Evolutionary conservation across 306 rosid species (phyloP), one percentile per base, ranked within the genome.

Genomic region (Neltuma alba): DNA sequence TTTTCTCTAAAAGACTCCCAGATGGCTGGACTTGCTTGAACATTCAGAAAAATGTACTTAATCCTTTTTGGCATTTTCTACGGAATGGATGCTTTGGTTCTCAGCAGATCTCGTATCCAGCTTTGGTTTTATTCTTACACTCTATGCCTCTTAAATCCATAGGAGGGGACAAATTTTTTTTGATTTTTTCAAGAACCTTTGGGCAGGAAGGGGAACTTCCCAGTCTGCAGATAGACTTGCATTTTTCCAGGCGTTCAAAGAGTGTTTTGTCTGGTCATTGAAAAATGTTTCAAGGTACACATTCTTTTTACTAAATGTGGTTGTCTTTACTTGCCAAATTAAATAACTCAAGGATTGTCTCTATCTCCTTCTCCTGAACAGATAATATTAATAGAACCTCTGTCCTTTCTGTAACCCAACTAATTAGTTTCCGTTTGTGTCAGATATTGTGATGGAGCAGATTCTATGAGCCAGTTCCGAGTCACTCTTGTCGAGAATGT

Each of bases 31-130:
- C 86, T 72, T 86, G 84, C 80, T 38, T 95, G 67, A 95, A 95
- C 63, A 83, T 92, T 78, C 97, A 92, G 82, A 95, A 95, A 91
- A 65, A 76, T 70, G 77, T 95, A 78, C 81, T 92, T 74, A 87
- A 85, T 81, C 93, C 92, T 1, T 83, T 95, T 67, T 91, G 97
- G 96, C 79, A 83, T 89, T 95, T 95, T 86, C 96, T 95, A 75
- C 89, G 89, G 85, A 92, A 84, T 82, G 93, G 99, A 64, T 95
- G 98, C 89, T 95, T 87, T 78, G 99, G 99, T 81, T 92, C 99
- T 83, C 89, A 85, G 74, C 89, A 80, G 85, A 75, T 90, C 85
- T 95, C 99, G 21, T 92, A 92, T 86, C 97, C 98, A 54, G 90
- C 94, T 75, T 85, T 92, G 82, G 79, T 95, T 80, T 79, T 90